Evolutionary conservation across 1,139 yeast species (phyloP), one percentile per base, ranked within the genome.

Genomic region (Candida sanyaensis): DNA sequence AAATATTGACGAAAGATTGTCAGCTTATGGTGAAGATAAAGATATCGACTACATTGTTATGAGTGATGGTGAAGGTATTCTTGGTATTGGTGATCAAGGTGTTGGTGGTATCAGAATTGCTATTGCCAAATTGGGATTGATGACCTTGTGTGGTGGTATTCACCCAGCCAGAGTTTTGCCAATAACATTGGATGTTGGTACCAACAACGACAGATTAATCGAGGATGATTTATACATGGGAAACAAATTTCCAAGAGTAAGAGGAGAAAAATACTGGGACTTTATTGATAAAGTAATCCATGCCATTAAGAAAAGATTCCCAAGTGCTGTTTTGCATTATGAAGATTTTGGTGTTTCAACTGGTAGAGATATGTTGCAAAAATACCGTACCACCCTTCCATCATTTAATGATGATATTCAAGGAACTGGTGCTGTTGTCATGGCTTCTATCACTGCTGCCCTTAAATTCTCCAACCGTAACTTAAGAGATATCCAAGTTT

Each of bases 71-170:
- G 97, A 92, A 69, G 97, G 97, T 53, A 93, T 92, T 56, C 78
- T 92, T 55, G 98, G 98, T 55, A 91, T 92, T 61, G 99, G 99
- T 55, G 98, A 93, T 69, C 97, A 92, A 73, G 98, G 98, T 68
- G 96, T 89, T 37, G 98, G 98, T 58, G 98, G 97, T 62, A 79
- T 92, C 51, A 88, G 97, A 68, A 92, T 92, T 53, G 82, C 96
- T 48, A 85, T 89, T 58, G 95, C 97, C 47, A 92, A 92, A 68
- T 81, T 92, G 57, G 96, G 95, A 21, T 77, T 92, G 53, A 91
- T 92, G 97, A 92, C 98, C 23, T 76, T 91, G 41, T 92, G 98
- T 74, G 98, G 90, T 50, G 99, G 98, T 66, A 81, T 92, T 55
- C 97, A 92, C 64, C 98, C 98, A 5, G 95, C 95, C 56, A 82